phyloP scores from a whole-genome alignment of 2,329 filamentous ascomycete species.

The Fusarium nelsonii region DNA sequence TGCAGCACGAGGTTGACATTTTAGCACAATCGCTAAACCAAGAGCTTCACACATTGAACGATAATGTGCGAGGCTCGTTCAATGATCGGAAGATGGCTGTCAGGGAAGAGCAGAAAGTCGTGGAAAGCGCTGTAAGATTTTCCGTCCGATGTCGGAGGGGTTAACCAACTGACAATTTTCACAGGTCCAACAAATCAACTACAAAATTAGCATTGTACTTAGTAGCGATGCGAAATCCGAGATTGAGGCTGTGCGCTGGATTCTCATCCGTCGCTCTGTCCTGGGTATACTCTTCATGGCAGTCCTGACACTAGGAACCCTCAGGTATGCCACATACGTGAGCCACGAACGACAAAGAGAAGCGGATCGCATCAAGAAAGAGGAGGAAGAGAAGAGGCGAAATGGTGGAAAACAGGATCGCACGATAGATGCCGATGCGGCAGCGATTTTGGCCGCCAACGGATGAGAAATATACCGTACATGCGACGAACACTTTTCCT shows the following conservation, averaged over 20 bases:
- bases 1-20: constrained; percentile 97
- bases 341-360: constrained; percentile 63
- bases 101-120: constrained; percentile 84
- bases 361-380: constrained; percentile 57
- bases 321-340: constrained; percentile 71
- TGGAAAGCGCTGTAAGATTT: constrained; percentile 78
- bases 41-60: constrained; percentile 83
- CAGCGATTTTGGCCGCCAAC: constrained; percentile 69
- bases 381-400: constrained; percentile 58
- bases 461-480: constrained; percentile 7
- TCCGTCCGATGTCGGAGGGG: not conserved
- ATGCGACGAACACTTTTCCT: constrained; percentile 33
- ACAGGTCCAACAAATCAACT: constrained; percentile 92
- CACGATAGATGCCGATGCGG: constrained; percentile 63
- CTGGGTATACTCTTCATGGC: constrained; percentile 76
- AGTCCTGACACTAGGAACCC: constrained; percentile 68
- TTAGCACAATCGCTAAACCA: constrained; percentile 86
- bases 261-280: constrained; percentile 74
- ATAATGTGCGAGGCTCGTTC: constrained; percentile 95
- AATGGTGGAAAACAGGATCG: constrained; percentile 62
- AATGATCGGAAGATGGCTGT: constrained; percentile 96
- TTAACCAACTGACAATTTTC: constrained; percentile 21
- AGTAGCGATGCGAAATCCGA: constrained; percentile 93
- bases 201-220: constrained; percentile 91
- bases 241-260: constrained; percentile 92